Evolutionary conservation across 768 basidiomycete species (phyloP).

Genomic region (Gymnopilus dilepis): DNA sequence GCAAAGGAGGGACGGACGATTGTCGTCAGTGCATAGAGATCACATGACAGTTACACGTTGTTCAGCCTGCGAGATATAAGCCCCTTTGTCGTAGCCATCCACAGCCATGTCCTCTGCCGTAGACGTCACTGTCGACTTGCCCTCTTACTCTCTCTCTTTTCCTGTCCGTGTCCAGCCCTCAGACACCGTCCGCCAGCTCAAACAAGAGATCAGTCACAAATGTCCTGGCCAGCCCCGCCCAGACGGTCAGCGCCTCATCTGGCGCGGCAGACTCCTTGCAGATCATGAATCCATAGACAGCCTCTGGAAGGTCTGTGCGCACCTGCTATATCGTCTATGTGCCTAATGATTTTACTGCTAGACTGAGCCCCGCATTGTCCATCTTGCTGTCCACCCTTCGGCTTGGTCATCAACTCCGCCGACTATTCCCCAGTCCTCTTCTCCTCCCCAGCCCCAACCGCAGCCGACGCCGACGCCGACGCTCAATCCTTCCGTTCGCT

Average conservation of each 20-base stretch:
- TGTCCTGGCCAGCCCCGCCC: constrained; percentile 70
- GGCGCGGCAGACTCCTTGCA: constrained; percentile 68
- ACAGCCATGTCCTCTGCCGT: constrained; percentile 44
- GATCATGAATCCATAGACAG: constrained; percentile 70
- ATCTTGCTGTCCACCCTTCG: constrained; percentile 81
- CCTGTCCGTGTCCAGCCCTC: constrained; percentile 50
- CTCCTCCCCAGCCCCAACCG: constrained; percentile 17
- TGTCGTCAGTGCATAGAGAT: constrained; percentile 26
- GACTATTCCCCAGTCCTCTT: constrained; percentile 25
- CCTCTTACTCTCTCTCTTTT: constrained; percentile 76
- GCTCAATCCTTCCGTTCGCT: background rate
- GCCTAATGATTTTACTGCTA: constrained; percentile 32
- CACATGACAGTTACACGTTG: constrained; percentile 40
- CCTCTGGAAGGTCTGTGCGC: constrained; percentile 68
- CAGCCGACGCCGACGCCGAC: constrained; percentile 11
- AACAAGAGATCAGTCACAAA: constrained; percentile 61
- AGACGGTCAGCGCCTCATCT: constrained; percentile 79
- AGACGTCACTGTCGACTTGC: constrained; percentile 72
- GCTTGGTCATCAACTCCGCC: constrained; percentile 71
- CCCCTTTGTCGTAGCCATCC: constrained; percentile 16
- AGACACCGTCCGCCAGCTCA: constrained; percentile 65
- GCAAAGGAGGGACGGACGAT: constrained; percentile 59
- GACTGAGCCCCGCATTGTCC: constrained; percentile 67
- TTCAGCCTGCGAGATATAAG: constrained; percentile 8
- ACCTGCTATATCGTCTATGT: background rate